Evolutionary conservation across 129 eudicot species (phyloP).

Genomic region (Ambrosia trifida): DNA sequence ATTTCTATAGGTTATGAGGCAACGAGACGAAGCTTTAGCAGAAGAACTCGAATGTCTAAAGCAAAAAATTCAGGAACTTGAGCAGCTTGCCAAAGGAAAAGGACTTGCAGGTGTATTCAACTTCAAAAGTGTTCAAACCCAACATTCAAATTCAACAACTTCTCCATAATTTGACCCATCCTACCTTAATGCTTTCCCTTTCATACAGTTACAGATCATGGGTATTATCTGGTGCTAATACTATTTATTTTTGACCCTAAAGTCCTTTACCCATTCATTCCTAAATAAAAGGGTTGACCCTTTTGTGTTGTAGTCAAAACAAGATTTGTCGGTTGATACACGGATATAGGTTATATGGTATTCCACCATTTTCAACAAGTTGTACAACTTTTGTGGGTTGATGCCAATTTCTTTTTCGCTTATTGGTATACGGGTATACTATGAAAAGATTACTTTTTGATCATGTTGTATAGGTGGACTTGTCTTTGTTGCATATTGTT

Average conservation of each 20-base stretch:
- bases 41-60: conserved; percentile 68
- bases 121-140: conserved; percentile 40
- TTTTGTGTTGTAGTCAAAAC: conserved; percentile 24
- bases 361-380: conserved; percentile 12
- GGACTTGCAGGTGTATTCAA: conserved; percentile 77
- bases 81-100: conserved; percentile 59
- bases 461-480: conserved; percentile 14
- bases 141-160: conserved; percentile 42
- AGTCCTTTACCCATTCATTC: conserved; percentile 20
- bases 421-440: conserved; percentile 14
- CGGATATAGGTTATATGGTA: conserved; percentile 6
- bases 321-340: conserved; percentile 12
- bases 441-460: background rate
- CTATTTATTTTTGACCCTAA: conserved; percentile 32
- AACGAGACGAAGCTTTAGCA: conserved; percentile 66
- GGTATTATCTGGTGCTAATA: conserved; percentile 9
- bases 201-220: conserved; percentile 16
- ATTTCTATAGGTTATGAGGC: conserved; percentile 54
- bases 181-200: background rate
- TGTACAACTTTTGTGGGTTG: conserved; percentile 4
- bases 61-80: conserved; percentile 65
- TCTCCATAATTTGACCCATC: conserved; percentile 42
- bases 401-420: conserved; percentile 5
- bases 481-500: conserved; percentile 1
- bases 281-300: conserved; percentile 27